phyloP scores from a whole-genome alignment of 805 yeast species.

The Kodamaea kaohsiungensis region DNA sequence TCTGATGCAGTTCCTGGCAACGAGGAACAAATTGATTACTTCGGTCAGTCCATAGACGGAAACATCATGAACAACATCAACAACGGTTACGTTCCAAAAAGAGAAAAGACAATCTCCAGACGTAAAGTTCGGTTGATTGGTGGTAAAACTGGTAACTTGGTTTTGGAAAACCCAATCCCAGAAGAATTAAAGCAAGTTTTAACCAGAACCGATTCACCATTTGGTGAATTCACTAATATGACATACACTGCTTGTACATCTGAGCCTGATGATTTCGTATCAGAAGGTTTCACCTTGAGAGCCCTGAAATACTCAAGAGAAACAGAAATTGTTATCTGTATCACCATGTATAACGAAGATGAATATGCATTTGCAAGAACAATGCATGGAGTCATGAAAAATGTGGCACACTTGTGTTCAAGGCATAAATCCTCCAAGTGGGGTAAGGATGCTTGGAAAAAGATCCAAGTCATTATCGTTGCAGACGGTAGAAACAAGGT shows the following conservation, averaged over 20 bases:
- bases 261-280: conserved; percentile 82
- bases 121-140: conserved; percentile 71
- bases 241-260: conserved; percentile 96
- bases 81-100: conserved; percentile 50
- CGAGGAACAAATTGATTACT: conserved; percentile 36
- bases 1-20: conserved; percentile 16
- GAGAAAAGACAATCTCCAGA: conserved; percentile 67
- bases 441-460: conserved; percentile 98
- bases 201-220: conserved; percentile 73
- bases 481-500: conserved; percentile 95
- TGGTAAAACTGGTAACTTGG: conserved; percentile 71
- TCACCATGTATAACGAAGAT: conserved; percentile 97
- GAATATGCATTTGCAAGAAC: conserved; percentile 89
- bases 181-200: conserved; percentile 80
- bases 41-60: conserved; percentile 47
- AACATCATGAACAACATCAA: conserved; percentile 47
- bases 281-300: conserved; percentile 81
- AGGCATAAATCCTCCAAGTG: conserved; percentile 82
- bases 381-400: conserved; percentile 90
- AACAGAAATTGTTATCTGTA: conserved; percentile 87
- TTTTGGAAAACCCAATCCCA: conserved; percentile 93
- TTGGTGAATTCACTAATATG: conserved; percentile 94
- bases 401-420: conserved; percentile 82
- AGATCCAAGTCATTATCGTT: conserved; percentile 86
- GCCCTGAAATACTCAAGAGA: conserved; percentile 87